Base-by-base conservation (phyloP, 2,329 filamentous ascomycete genomes). In the Colletotrichum gigasporum region DNA sequence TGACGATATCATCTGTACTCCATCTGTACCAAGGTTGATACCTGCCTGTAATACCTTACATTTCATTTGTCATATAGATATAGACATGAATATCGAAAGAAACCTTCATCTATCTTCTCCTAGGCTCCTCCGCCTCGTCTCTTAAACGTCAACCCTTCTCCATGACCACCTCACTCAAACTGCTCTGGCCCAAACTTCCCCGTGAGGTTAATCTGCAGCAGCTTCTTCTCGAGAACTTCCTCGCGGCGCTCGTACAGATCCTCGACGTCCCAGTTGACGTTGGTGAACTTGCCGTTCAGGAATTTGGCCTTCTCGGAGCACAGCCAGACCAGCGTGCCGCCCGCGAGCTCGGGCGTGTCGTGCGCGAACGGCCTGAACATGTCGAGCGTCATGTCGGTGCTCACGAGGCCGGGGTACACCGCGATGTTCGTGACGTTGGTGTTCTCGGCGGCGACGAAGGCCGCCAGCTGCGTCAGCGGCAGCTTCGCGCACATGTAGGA, bases 261-360 rank as follows among this genome's bases (percentile, higher is more conserved):
- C 11, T 74, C 69, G 2, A 75, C 72, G 59, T 78, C 75, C 76
- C 76, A 78, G 60, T 78, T 78, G 1, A 72, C 72, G 58, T 69
- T 66, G 1, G 78, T 64, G 48, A 74, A 74, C n/a, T 71, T 68
- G 5, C 74, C 72, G 42, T 68, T 74, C 12, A 79, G 64, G 65
- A 74, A 77, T 24, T 71, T 67, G 1, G 76, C 76, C 51, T 71
- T 69, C 1, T 67, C 55, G 8, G 72, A 71, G 2, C 68, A 67
- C 6, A 75, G 61, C 63, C 73, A 76, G 12, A 75, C 34, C 0
- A 53, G 69, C 7, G 69, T 53, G 10, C 72, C 73, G 14, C 72
- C 74, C 12, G 72, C 69, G 5, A 77, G 64, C 41, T 71, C 70
- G 1, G 71, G 71, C 1, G 68, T 73, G 26, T 76, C 72, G 3